These are phyloP conservation scores for Cordyceps militaris DNA, from an alignment of 2,329 filamentous ascomycete genomes.

Conservation along the genomic window DNA sequence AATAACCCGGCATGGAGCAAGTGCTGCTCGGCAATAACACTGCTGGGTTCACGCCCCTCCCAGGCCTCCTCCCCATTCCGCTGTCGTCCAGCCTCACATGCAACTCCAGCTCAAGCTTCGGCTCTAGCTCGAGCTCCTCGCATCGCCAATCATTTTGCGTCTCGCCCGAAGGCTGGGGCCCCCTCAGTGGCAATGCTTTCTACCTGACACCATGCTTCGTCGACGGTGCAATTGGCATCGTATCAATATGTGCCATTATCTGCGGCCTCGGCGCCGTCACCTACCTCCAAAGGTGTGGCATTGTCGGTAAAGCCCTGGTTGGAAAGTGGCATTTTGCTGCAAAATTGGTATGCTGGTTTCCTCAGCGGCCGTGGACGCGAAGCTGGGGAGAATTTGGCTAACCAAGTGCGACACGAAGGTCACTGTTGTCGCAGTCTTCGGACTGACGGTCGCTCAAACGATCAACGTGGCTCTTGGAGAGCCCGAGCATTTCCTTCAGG, in stretches of 20 bases:
- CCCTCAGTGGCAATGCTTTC: constrained; percentile 69
- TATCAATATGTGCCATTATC: constrained; percentile 69
- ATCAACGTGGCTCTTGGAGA: constrained; percentile 39
- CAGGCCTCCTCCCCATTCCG: constrained; percentile 9
- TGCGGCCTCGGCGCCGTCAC: constrained; percentile 67
- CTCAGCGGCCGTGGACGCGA: constrained; percentile 8
- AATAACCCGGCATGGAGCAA: constrained; percentile 11
- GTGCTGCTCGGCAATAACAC: constrained; percentile 11
- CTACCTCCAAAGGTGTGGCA: constrained; percentile 64
- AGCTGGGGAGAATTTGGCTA: constrained; percentile 10
- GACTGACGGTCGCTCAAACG: constrained; percentile 66
- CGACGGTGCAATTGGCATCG: constrained; percentile 70
- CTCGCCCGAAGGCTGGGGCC: constrained; percentile 83
- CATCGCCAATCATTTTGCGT: constrained; percentile 65
- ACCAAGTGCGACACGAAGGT: constrained; percentile 23
- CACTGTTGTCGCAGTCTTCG: constrained; percentile 55
- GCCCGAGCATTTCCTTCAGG: constrained; percentile 58
- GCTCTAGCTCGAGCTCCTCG: constrained; percentile 25
- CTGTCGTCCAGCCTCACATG: constrained; percentile 10
- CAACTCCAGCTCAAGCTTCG: constrained; percentile 10
- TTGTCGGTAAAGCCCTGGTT: constrained; percentile 52
- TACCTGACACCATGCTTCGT: constrained; percentile 91
- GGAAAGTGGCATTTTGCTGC: constrained; percentile 82
- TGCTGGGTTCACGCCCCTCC: constrained; percentile 8
- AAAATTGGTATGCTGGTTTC: constrained; percentile 58